Evolutionary conservation across 768 basidiomycete genomes (phyloP).

Genomic region (Dioszegia aurantiaca): DNA sequence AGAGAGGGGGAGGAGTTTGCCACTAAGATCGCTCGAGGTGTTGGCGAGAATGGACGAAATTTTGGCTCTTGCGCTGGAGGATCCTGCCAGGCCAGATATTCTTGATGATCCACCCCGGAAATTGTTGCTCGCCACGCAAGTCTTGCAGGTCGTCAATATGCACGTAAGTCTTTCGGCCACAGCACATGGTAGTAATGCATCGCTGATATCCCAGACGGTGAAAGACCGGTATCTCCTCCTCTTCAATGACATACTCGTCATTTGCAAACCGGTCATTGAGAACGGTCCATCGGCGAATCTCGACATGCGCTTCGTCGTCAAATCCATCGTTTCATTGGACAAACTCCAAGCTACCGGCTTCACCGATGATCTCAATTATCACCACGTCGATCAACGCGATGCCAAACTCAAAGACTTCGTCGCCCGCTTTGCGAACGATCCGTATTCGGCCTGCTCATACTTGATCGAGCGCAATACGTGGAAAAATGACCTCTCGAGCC

Average conservation of each 20-base stretch:
- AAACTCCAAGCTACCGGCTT: constrained; percentile 47
- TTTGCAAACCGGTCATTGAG: constrained; percentile 80
- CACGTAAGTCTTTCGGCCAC: constrained; percentile 37
- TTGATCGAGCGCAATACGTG: constrained; percentile 63
- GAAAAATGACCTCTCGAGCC: constrained; percentile 67
- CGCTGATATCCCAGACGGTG: constrained; percentile 64
- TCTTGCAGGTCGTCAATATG: constrained; percentile 87
- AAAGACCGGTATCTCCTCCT: constrained; percentile 95
- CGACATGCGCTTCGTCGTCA: constrained; percentile 80
- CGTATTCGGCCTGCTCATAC: constrained; percentile 71
- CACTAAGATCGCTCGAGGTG: constrained; percentile 31
- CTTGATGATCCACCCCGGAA: constrained; percentile 85
- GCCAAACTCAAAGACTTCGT: constrained; percentile 71
- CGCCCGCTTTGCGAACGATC: constrained; percentile 72
- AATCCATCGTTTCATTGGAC: constrained; percentile 75
- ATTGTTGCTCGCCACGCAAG: constrained; percentile 75
- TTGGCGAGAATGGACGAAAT: constrained; percentile 45
- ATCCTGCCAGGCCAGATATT: constrained; percentile 56
- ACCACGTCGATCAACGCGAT: constrained; percentile 53
- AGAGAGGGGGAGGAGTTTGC: constrained; percentile 18
- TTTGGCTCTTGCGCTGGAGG: constrained; percentile 36
- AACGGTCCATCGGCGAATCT: constrained; percentile 56
- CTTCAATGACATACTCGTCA: constrained; percentile 91
- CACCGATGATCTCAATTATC: constrained; percentile 34
- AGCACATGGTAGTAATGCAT: no score